These are phyloP conservation scores for Teratosphaeria destructans DNA, from an alignment of 2,329 filamentous ascomycete genomes.

Conservation along the genomic window DNA sequence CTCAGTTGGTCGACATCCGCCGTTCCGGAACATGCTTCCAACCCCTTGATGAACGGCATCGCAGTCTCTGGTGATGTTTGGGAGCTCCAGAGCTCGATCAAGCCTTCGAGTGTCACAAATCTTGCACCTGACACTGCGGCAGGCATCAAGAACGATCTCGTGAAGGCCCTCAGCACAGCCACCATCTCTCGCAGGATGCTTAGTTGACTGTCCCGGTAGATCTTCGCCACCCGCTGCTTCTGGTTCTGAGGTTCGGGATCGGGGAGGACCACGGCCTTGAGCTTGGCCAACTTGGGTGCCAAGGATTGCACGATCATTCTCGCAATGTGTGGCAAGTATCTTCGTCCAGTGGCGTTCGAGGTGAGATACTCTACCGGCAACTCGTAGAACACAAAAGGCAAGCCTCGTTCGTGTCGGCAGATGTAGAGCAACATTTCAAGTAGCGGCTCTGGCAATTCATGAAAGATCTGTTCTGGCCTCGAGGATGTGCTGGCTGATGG, in stretches of 20 bases:
- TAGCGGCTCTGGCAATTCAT: constrained; percentile 21
- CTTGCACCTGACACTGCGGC: constrained; percentile 6
- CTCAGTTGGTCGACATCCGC: constrained; percentile 20
- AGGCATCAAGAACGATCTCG: constrained; percentile 14
- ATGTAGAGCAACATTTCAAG: constrained; percentile 27
- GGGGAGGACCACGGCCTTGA: constrained; percentile 16
- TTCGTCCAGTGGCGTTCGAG: constrained; percentile 12
- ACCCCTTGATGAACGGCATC: constrained; percentile 20
- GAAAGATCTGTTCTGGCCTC: constrained; percentile 11
- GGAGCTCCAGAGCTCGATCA: constrained; percentile 42
- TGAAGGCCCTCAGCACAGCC: constrained; percentile 17
- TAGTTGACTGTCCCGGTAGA: constrained; percentile 34
- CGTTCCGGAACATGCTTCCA: constrained; percentile 22
- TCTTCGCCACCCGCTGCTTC: constrained; percentile 31
- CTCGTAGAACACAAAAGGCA: constrained; percentile 20
- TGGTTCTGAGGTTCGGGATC: constrained; percentile 21
- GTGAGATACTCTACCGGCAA: constrained; percentile 18
- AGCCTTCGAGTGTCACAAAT: constrained; percentile 22
- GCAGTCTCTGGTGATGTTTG: constrained; percentile 4
- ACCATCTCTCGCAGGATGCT: constrained; percentile 21
- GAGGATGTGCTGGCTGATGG: not conserved
- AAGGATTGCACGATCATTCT: constrained; percentile 26
- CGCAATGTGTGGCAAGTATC: constrained; percentile 24
- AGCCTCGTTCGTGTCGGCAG: constrained; percentile 22
- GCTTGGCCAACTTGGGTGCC: constrained; percentile 23